Conservation (phyloP, 2,329 filamentous ascomycete genomes). For the Fusarium secorum region DNA sequence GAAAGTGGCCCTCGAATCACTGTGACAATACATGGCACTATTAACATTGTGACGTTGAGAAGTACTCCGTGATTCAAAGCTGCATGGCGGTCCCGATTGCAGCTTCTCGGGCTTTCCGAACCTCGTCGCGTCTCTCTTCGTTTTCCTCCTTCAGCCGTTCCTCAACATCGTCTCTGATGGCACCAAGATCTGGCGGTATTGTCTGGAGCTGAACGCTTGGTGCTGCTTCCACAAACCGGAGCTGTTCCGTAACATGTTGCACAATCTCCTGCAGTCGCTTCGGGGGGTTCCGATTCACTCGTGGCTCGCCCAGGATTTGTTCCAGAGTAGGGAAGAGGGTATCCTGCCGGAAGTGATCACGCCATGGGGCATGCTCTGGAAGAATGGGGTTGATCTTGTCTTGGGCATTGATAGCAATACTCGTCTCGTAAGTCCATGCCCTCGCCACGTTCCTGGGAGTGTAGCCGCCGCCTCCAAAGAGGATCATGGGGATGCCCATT, state of each 20-base stretch:
- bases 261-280: slow-evolving; percentile 80
- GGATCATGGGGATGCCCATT: slow-evolving; percentile 80
- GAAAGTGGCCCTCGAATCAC: slow-evolving; percentile 6
- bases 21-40: background rate
- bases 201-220: slow-evolving; percentile 87
- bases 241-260: slow-evolving; percentile 80
- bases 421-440: slow-evolving; percentile 96
- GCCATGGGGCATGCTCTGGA: slow-evolving; percentile 82
- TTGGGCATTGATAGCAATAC: slow-evolving; percentile 81
- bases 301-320: slow-evolving; percentile 70
- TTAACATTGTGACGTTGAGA: background rate
- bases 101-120: slow-evolving; percentile 63
- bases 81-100: slow-evolving; percentile 67
- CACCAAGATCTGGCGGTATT: slow-evolving; percentile 79
- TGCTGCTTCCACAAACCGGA: slow-evolving; percentile 83
- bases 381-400: slow-evolving; percentile 75
- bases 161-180: slow-evolving; percentile 74
- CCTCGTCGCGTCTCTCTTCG: slow-evolving; percentile 64
- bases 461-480: slow-evolving; percentile 95
- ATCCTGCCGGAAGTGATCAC: slow-evolving; percentile 87
- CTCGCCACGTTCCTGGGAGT: slow-evolving; percentile 96
- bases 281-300: slow-evolving; percentile 79
- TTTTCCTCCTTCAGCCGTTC: slow-evolving; percentile 70
- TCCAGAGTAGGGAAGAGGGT: slow-evolving; percentile 89
- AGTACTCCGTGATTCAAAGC: slow-evolving; percentile 41